Evolutionary conservation across 1,284 basidiomycete species (phyloP).

Genomic region (Sporisorium scitamineum): DNA sequence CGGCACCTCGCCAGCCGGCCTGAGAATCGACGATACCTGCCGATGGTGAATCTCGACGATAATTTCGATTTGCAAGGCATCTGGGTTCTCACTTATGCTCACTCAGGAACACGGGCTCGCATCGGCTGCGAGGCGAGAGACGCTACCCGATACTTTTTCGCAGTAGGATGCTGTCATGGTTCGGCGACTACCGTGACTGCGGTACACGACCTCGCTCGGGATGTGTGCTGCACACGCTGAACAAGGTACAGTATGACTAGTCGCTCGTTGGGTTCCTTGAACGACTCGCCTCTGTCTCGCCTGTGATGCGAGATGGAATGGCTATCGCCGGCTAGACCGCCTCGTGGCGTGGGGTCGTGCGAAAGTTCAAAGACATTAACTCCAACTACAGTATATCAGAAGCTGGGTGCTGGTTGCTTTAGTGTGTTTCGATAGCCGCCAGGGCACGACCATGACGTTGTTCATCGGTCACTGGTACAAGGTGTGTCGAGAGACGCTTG

Average conservation of each 20-base stretch:
- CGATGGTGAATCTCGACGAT: no score
- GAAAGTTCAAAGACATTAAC: slow-evolving; percentile 7
- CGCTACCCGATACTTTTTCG: neutral
- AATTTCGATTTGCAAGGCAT: no score
- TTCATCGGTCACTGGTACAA: no score
- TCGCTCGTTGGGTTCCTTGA: neutral
- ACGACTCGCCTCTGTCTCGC: slow-evolving; percentile 9
- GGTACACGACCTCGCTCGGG: neutral
- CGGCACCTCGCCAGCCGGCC: no score
- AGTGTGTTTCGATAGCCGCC: no score
- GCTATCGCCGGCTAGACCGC: neutral
- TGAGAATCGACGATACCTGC: no score
- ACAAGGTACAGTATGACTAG: no score
- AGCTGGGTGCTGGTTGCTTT: slow-evolving; percentile 1
- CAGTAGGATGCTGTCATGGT: neutral
- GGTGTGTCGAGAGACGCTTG: neutral
- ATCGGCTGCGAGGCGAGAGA: slow-evolving; percentile 15
- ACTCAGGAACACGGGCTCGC: neutral
- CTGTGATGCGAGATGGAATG: neutral
- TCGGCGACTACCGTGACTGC: neutral
- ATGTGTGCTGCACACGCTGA: neutral
- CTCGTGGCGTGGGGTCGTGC: slow-evolving; percentile 1
- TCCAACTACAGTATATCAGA: no score
- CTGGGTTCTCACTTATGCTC: no score
- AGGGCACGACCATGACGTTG: neutral